Evolutionary conservation across 78 protist species (phyloP).

Genomic region (Diacronema lutheri): DNA sequence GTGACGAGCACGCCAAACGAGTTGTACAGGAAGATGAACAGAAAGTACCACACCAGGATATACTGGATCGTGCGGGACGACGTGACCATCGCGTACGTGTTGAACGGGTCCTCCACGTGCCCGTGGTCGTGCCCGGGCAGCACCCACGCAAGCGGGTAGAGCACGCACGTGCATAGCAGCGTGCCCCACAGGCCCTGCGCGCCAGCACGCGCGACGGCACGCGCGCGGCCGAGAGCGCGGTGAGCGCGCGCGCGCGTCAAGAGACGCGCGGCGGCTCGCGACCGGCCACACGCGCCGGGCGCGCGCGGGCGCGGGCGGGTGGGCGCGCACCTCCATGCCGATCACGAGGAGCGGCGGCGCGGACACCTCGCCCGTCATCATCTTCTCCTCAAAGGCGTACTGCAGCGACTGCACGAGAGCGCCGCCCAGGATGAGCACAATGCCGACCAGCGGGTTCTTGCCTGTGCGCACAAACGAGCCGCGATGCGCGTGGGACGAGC

Average conservation of each 20-base stretch:
- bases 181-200: neutral
- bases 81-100: neutral
- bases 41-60: neutral
- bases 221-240: no score
- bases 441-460: neutral
- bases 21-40: neutral
- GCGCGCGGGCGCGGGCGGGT: no score
- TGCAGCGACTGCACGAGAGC: slow-evolving; percentile 1
- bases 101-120: neutral
- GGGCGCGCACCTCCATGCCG: neutral
- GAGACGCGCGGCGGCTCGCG: no score
- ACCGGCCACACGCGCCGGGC: no score
- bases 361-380: neutral
- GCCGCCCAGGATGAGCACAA: neutral
- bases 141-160: neutral
- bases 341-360: slow-evolving; percentile 10
- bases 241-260: no score
- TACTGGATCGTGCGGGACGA: neutral
- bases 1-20: slow-evolving; percentile 11
- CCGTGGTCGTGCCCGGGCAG: slow-evolving; percentile 20
- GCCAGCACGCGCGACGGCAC: no score
- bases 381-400: slow-evolving; percentile 31
- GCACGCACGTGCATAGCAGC: neutral
- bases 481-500: neutral
- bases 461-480: no score